Conservation (phyloP, 1,139 yeast genomes). For the Pichia inconspicua region DNA sequence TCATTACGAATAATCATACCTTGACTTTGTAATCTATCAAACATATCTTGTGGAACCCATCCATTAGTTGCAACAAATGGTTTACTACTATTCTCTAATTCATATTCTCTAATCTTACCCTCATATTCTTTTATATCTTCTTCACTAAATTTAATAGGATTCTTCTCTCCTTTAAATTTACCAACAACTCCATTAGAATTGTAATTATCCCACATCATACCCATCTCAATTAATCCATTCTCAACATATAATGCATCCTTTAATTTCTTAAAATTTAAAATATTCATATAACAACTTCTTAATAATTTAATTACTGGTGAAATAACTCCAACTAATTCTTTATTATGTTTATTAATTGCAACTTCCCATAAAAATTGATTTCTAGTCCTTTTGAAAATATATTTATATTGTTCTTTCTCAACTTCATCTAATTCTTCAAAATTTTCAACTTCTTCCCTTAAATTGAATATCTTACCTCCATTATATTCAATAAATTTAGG, state of each 20-base stretch:
- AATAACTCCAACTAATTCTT: conserved; percentile 66
- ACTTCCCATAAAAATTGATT: conserved; percentile 86
- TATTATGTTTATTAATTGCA: conserved; percentile 56
- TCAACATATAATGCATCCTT: conserved; percentile 61
- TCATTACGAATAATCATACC: conserved; percentile 46
- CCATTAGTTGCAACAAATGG: conserved; percentile 92
- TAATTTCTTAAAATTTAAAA: conserved; percentile 53
- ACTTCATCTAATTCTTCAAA: conserved; percentile 58
- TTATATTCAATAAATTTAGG: conserved; percentile 81
- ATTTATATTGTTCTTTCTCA: conserved; percentile 74
- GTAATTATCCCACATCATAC: conserved; percentile 68
- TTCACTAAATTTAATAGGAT: conserved; percentile 57
- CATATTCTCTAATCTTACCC: conserved; percentile 55
- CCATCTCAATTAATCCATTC: conserved; percentile 62
- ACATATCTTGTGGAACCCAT: conserved; percentile 93
- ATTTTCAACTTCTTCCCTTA: conserved; percentile 66
- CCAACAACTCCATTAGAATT: conserved; percentile 54
- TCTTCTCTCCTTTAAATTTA: conserved; percentile 30
- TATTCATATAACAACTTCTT: conserved; percentile 59
- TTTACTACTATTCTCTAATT: conserved; percentile 53
- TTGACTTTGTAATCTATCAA: conserved; percentile 56
- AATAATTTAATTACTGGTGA: conserved; percentile 68
- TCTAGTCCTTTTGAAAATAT: conserved; percentile 83
- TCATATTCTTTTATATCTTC: conserved; percentile 45
- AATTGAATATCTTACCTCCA: conserved; percentile 77